Evolutionary conservation across 495 filamentous ascomycete genomes (phyloP).

Genomic region (Acidomyces sp.): DNA sequence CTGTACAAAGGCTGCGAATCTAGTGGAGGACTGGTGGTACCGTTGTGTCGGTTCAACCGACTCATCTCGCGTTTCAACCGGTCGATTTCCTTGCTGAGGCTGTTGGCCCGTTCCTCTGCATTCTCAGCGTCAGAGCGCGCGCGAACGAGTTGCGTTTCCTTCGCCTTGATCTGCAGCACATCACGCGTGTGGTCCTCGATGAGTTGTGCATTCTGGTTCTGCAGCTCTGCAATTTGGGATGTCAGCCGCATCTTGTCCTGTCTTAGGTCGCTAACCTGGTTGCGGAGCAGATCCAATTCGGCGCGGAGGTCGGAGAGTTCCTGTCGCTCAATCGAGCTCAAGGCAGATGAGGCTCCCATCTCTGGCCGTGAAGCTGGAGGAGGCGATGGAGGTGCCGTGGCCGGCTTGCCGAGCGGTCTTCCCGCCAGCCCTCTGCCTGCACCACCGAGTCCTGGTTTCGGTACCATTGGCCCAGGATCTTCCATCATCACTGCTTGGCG

Average conservation of each 20-base stretch:
- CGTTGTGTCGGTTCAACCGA: conserved; percentile 25
- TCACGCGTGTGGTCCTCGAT: conserved; percentile 97
- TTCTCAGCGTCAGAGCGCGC: conserved; percentile 81
- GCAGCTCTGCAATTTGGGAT: conserved; percentile 73
- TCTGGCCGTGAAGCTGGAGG: conserved; percentile 35
- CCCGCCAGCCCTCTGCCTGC: conserved; percentile 65
- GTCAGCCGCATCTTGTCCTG: conserved; percentile 58
- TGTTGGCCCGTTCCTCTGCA: conserved; percentile 68
- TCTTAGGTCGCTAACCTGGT: conserved; percentile 60
- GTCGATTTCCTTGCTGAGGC: conserved; percentile 79
- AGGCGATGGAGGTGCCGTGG: conserved; percentile 30
- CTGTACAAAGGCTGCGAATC: not conserved
- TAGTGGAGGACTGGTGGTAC: not conserved
- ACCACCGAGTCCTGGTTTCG: conserved; percentile 51
- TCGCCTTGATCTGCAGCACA: conserved; percentile 90
- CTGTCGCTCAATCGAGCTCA: conserved; percentile 63
- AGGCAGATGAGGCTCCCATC: conserved; percentile 39
- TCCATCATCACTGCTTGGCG: conserved; percentile 43
- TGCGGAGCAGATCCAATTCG: conserved; percentile 63
- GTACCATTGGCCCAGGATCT: conserved; percentile 41
- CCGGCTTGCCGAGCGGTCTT: conserved; percentile 72
- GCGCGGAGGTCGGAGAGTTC: conserved; percentile 79
- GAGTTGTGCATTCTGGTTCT: conserved; percentile 88
- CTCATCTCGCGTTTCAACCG: conserved; percentile 70
- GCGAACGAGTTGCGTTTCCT: conserved; percentile 91